Evolutionary conservation across 83 land plant genomes (phyloP).

Genomic region (Thuja plicata): DNA sequence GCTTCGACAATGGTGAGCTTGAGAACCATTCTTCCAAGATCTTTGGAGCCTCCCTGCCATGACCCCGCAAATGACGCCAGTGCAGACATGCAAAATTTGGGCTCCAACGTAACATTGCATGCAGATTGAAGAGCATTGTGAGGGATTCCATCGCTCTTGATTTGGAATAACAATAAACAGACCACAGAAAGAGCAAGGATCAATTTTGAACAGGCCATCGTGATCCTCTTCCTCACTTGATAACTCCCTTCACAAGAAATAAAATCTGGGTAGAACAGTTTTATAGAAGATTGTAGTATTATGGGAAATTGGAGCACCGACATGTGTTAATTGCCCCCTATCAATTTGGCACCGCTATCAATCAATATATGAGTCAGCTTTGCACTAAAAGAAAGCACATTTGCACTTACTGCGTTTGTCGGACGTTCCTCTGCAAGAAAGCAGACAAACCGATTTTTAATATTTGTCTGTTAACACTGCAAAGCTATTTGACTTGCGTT

Average conservation of each 20-base stretch:
- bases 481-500: too few species aligned
- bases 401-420: too few species aligned
- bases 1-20: neutral
- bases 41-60: neutral
- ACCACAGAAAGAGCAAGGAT: neutral
- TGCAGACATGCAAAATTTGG: neutral
- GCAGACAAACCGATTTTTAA: too few species aligned
- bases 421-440: too few species aligned
- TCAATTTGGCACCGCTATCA: too few species aligned
- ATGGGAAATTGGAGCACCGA: too few species aligned
- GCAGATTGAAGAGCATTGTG: neutral
- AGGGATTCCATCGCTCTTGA: neutral
- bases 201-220: neutral
- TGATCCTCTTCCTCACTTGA: neutral
- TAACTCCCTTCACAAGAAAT: neutral
- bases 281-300: too few species aligned
- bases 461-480: too few species aligned
- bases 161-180: neutral
- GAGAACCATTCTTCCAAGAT: neutral
- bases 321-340: too few species aligned
- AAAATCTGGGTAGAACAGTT: too few species aligned
- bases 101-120: slow-evolving; percentile 5
- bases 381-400: too few species aligned
- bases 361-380: too few species aligned
- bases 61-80: neutral